Conservation (phyloP, 768 basidiomycete genomes). For the Lyophyllum semitale region DNA sequence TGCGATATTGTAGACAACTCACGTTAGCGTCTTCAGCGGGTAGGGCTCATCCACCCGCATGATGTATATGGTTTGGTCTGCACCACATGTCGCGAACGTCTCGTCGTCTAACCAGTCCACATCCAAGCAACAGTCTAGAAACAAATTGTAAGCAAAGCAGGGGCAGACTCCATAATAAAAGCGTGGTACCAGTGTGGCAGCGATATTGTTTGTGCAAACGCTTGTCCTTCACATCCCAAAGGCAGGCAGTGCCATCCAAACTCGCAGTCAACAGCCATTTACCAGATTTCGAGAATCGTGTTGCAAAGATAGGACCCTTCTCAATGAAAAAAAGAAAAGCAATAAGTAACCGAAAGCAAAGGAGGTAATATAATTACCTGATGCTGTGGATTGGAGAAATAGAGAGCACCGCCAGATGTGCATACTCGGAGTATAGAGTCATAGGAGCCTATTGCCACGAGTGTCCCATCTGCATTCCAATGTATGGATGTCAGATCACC, state of each 20-base stretch:
- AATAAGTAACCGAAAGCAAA: slow-evolving; percentile 19
- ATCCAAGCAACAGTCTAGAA: slow-evolving; percentile 74
- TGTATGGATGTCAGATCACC: slow-evolving; percentile 76
- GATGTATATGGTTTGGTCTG: slow-evolving; percentile 65
- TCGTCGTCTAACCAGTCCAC: slow-evolving; percentile 77
- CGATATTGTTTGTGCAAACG: slow-evolving; percentile 63
- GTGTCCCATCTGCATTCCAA: slow-evolving; percentile 74
- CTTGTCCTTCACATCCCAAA: slow-evolving; percentile 75
- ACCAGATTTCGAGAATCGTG: slow-evolving; percentile 74
- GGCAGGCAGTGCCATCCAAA: slow-evolving; percentile 72
- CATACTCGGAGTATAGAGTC: slow-evolving; percentile 73
- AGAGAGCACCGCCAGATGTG: slow-evolving; percentile 58
- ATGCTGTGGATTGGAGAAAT: slow-evolving; percentile 66
- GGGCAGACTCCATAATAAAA: neutral
- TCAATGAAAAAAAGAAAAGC: slow-evolving; percentile 33
- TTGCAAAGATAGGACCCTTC: slow-evolving; percentile 82
- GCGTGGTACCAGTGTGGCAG: slow-evolving; percentile 59
- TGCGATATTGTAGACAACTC: slow-evolving; percentile 23
- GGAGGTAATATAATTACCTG: slow-evolving; percentile 46
- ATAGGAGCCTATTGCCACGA: slow-evolving; percentile 79
- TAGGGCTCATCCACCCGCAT: slow-evolving; percentile 53
- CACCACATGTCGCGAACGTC: slow-evolving; percentile 73
- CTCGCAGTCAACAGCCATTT: slow-evolving; percentile 77
- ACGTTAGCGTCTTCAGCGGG: slow-evolving; percentile 68
- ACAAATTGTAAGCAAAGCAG: neutral